Conservation (phyloP, 306 rosid genomes). For the Cicer cuneatum region DNA sequence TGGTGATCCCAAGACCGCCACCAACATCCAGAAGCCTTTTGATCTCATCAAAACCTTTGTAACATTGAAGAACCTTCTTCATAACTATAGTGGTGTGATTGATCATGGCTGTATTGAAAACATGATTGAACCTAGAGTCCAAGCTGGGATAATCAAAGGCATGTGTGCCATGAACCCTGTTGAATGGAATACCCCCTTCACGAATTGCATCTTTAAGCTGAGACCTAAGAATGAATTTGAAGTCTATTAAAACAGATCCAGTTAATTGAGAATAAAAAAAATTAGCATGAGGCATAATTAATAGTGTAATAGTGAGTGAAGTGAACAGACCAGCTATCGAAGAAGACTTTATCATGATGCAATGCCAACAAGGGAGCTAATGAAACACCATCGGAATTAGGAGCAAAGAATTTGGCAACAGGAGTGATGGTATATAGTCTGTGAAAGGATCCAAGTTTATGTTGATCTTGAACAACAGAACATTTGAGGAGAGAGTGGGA, state of each 20-base stretch:
- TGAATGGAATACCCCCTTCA: slow-evolving; percentile 60
- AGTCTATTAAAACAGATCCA: background rate
- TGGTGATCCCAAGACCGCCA: slow-evolving; percentile 59
- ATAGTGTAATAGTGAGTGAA: background rate
- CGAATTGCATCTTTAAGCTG: slow-evolving; percentile 51
- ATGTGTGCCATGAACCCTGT: slow-evolving; percentile 51
- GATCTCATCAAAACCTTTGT: slow-evolving; percentile 55
- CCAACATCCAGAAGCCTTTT: slow-evolving; percentile 67
- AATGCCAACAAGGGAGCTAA: slow-evolving; percentile 47
- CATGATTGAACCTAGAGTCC: slow-evolving; percentile 50
- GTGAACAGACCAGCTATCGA: slow-evolving; percentile 22
- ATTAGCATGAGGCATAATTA: too few species aligned
- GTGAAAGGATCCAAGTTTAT: background rate
- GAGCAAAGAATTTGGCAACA: slow-evolving; percentile 34
- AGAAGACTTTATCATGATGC: slow-evolving; percentile 46
- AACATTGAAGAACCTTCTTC: slow-evolving; percentile 50
- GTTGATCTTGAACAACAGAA: background rate
- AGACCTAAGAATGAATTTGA: slow-evolving; percentile 48
- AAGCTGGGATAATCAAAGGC: slow-evolving; percentile 47
- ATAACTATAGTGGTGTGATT: slow-evolving; percentile 46
- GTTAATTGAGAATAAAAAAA: background rate
- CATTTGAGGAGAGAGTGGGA: slow-evolving; percentile 14
- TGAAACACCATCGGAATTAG: slow-evolving; percentile 51
- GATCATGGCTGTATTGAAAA: slow-evolving; percentile 62
- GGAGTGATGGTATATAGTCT: slow-evolving; percentile 43